A percentile compares a stretch with the other conserved stretches of the same genome.
Evolutionary conservation across 192 early-diverging fungal genomes (phyloP).

Genomic region (Rhizoclosmatium sp.): DNA sequence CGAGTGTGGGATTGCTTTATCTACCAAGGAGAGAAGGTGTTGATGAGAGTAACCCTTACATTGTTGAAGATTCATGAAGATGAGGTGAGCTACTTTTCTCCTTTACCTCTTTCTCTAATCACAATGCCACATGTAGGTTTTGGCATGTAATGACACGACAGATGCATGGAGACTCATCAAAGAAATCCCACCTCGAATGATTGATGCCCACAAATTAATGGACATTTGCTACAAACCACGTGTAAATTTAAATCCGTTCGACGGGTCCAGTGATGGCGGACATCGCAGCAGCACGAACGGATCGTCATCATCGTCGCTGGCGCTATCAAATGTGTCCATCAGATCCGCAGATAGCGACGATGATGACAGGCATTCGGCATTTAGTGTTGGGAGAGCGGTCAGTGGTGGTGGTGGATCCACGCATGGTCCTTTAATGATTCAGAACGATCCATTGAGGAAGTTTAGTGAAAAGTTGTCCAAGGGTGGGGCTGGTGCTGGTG

Average conservation of each 20-base stretch:
- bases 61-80: slow-evolving; percentile 74
- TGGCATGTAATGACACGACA: slow-evolving; percentile 45
- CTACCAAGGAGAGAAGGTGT: slow-evolving; percentile 73
- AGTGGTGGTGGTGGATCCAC: neutral
- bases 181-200: slow-evolving; percentile 43
- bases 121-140: slow-evolving; percentile 35
- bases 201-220: slow-evolving; percentile 46
- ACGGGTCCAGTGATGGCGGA: neutral
- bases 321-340: neutral
- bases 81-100: slow-evolving; percentile 23
- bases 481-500: neutral
- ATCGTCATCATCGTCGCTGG: neutral
- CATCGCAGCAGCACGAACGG: neutral
- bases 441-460: slow-evolving; percentile 35
- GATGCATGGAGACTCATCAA: slow-evolving; percentile 52
- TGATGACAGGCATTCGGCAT: neutral
- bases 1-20: slow-evolving; percentile 86
- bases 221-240: slow-evolving; percentile 48
- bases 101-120: neutral
- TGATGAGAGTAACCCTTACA: slow-evolving; percentile 78
- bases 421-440: slow-evolving; percentile 10
- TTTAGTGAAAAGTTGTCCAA: slow-evolving; percentile 24
- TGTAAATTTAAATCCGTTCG: slow-evolving; percentile 34
- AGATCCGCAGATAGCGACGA: slow-evolving; percentile 27
- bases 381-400: neutral